These are phyloP conservation scores for Neurospora intermedia DNA, from an alignment of 495 filamentous ascomycete genomes.

Conservation along the genomic window DNA sequence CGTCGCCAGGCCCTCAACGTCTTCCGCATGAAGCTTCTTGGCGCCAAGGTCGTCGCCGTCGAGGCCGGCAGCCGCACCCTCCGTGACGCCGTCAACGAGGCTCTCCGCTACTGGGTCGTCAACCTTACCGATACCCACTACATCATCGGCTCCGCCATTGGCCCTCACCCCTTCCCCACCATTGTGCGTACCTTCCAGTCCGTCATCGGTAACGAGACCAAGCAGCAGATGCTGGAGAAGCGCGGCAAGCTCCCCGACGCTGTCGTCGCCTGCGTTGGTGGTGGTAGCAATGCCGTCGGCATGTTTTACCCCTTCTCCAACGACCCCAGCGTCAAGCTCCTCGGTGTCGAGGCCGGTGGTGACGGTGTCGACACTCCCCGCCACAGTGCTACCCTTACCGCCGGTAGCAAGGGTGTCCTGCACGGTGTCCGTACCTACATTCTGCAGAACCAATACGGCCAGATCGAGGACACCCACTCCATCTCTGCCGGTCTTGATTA, in stretches of 20 bases:
- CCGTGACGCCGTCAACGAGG: slow-evolving; percentile 93
- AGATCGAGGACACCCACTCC: slow-evolving; percentile 90
- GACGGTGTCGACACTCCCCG: slow-evolving; percentile 80
- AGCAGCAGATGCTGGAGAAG: slow-evolving; percentile 70
- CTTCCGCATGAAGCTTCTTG: slow-evolving; percentile 92
- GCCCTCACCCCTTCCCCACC: slow-evolving; percentile 89
- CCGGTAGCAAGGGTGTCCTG: slow-evolving; percentile 82
- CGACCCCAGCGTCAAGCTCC: slow-evolving; percentile 71
- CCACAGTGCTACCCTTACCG: slow-evolving; percentile 84
- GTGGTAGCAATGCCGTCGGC: slow-evolving; percentile 80
- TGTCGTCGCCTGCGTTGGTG: slow-evolving; percentile 91
- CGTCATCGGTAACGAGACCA: slow-evolving; percentile 87
- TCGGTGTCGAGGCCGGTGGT: slow-evolving; percentile 94
- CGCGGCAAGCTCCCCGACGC: slow-evolving; percentile 87
- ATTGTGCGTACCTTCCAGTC: slow-evolving; percentile 94
- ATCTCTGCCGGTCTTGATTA: slow-evolving; percentile 97
- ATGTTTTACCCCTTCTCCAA: slow-evolving; percentile 96
- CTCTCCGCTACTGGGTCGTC: slow-evolving; percentile 79
- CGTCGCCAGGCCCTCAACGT: slow-evolving; percentile 89
- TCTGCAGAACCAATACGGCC: slow-evolving; percentile 81
- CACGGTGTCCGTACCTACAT: slow-evolving; percentile 96
- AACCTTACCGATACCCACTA: slow-evolving; percentile 85
- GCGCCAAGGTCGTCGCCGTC: slow-evolving; percentile 76
- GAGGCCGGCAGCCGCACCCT: slow-evolving; percentile 77
- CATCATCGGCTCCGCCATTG: slow-evolving; percentile 91